A percentile compares a stretch with the other conserved stretches of the same genome.
Conservation (phyloP, 805 yeast species). For the Jamesozyma lodderae region DNA sequence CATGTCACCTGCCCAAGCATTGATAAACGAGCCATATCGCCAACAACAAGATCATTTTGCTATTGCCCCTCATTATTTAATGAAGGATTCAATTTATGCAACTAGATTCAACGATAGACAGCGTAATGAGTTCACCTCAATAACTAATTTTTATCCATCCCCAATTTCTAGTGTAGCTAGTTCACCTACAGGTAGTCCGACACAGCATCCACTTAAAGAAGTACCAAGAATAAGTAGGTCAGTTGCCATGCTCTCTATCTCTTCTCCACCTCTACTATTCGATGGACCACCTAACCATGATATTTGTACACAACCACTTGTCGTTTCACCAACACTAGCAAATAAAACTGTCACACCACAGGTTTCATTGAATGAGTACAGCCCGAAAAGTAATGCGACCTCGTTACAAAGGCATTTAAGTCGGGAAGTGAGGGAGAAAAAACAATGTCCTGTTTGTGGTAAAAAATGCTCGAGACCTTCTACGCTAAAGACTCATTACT, state of each 20-base stretch:
- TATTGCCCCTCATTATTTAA: too few relatives aligned
- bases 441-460: constrained; percentile 43
- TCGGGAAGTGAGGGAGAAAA: constrained; percentile 15
- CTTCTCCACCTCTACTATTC: neutral
- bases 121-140: neutral
- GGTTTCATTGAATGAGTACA: too few relatives aligned
- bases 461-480: constrained; percentile 78
- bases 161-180: neutral
- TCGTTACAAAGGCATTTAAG: constrained; percentile 3
- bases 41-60: too few relatives aligned
- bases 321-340: neutral
- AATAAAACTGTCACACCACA: neutral
- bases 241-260: neutral
- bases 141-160: neutral
- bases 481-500: constrained; percentile 67
- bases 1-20: neutral
- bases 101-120: too few relatives aligned
- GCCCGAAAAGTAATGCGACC: neutral
- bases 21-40: too few relatives aligned
- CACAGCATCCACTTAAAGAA: neutral
- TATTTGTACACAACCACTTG: neutral
- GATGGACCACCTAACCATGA: neutral
- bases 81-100: too few relatives aligned
- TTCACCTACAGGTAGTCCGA: neutral
- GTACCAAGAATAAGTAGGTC: neutral